A percentile compares a stretch with the other conserved stretches of the same genome.
These are phyloP conservation scores for Ricinus communis DNA, from an alignment of 345 rosid genomes.

Conservation along the genomic window DNA sequence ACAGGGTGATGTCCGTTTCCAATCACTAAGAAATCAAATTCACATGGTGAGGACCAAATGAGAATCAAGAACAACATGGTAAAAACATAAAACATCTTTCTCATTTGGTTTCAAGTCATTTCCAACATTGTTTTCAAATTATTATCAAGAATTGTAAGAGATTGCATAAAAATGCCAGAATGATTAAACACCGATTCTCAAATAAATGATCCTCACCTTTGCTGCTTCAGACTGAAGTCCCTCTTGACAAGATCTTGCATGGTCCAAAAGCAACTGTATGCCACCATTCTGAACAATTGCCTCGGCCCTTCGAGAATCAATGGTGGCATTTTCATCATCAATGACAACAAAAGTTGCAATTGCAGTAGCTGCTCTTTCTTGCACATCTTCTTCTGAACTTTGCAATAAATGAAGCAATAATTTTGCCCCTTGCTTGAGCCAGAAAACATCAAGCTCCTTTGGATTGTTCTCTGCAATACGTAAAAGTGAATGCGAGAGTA, in stretches of 20 bases:
- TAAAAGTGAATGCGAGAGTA: slow-evolving; percentile 38
- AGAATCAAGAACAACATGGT: not conserved
- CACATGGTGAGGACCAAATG: not conserved
- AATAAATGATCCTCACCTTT: slow-evolving; percentile 26
- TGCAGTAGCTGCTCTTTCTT: slow-evolving; percentile 43
- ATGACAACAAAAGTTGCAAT: slow-evolving; percentile 40
- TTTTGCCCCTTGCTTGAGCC: slow-evolving; percentile 37
- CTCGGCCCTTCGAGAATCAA: slow-evolving; percentile 39
- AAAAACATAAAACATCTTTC: not conserved
- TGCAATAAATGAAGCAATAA: slow-evolving; percentile 33
- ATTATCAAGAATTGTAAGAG: not conserved
- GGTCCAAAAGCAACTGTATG: slow-evolving; percentile 32
- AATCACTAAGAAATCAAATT: slow-evolving; percentile 10
- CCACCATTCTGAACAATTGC: slow-evolving; percentile 33
- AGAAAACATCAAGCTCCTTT: slow-evolving; percentile 30
- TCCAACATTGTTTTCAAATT: not conserved
- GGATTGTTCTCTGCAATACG: slow-evolving; percentile 36
- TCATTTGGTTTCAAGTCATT: slow-evolving; percentile 1
- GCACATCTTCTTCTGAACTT: slow-evolving; percentile 37
- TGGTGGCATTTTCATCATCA: slow-evolving; percentile 40
- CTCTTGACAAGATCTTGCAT: slow-evolving; percentile 35
- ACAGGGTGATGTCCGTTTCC: not conserved
- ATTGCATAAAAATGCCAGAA: not conserved
- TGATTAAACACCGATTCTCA: not conserved
- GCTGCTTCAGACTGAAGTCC: slow-evolving; percentile 41